Conservation (phyloP, 768 basidiomycete species). For the Lactarius quietus region DNA sequence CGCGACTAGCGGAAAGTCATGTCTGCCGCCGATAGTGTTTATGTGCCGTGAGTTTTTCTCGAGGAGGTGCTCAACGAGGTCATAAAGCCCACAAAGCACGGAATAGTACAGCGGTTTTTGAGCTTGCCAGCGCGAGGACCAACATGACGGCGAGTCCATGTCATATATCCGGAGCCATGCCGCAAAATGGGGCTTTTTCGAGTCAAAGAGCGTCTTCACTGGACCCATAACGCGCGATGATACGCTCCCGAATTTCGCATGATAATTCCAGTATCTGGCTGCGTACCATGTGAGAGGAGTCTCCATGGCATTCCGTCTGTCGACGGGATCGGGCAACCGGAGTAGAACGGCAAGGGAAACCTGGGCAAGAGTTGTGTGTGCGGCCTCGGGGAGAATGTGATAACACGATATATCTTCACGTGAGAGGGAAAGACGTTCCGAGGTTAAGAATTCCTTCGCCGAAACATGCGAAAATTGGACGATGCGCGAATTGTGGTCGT, state of each 20-base stretch:
- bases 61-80: background rate
- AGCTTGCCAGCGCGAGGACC: background rate
- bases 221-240: background rate
- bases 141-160: background rate
- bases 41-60: background rate
- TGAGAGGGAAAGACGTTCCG: too few species aligned
- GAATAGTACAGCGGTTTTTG: background rate
- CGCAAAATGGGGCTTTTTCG: too few species aligned
- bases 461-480: too few species aligned
- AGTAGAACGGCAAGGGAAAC: background rate
- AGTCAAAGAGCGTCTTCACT: too few species aligned
- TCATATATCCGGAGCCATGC: background rate
- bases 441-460: too few species aligned
- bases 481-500: too few species aligned
- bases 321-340: background rate
- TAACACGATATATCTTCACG: too few species aligned
- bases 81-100: background rate
- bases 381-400: too few species aligned
- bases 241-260: background rate
- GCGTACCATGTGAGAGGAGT: background rate
- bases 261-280: background rate
- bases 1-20: background rate
- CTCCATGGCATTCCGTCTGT: background rate
- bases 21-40: background rate
- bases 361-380: too few species aligned